These are phyloP conservation scores for Morella rubra DNA, from an alignment of 306 rosid genomes.

Conservation along the genomic window DNA sequence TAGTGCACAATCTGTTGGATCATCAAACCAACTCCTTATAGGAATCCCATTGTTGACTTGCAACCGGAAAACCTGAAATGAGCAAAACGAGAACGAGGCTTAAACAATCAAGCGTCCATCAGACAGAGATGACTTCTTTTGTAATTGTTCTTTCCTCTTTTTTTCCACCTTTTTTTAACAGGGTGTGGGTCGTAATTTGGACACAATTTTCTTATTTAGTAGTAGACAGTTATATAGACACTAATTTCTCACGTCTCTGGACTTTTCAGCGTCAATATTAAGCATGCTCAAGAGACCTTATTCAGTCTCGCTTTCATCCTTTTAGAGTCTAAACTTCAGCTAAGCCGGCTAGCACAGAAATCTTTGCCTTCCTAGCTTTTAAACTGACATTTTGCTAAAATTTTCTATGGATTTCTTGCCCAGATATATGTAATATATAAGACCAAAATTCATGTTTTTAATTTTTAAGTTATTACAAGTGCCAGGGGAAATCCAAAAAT, in stretches of 20 bases:
- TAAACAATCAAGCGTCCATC: slow-evolving; percentile 26
- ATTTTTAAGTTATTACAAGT: neutral
- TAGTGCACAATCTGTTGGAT: slow-evolving; percentile 75
- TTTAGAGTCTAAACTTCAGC: neutral
- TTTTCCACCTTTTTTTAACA: neutral
- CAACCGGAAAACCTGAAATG: slow-evolving; percentile 91
- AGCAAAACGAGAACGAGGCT: slow-evolving; percentile 34
- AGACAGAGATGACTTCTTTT: slow-evolving; percentile 6
- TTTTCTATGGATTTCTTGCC: neutral
- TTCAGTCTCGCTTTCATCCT: neutral
- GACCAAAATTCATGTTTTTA: neutral
- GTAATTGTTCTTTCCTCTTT: neutral
- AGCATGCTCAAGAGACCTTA: slow-evolving; percentile 1
- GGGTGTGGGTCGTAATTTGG: neutral
- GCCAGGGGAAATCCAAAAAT: too few relatives aligned
- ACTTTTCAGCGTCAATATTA: neutral
- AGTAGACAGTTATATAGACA: neutral
- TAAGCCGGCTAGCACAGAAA: neutral
- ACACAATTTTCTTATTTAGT: neutral
- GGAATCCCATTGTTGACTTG: slow-evolving; percentile 99
- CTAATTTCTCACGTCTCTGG: neutral
- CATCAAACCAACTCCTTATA: slow-evolving; percentile 99
- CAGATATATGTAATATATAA: neutral
- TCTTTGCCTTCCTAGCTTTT: slow-evolving; percentile 2
- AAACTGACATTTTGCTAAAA: neutral